phyloP scores from a whole-genome alignment of 2,329 filamentous ascomycete species.

The Stachybotrys chartarum region DNA sequence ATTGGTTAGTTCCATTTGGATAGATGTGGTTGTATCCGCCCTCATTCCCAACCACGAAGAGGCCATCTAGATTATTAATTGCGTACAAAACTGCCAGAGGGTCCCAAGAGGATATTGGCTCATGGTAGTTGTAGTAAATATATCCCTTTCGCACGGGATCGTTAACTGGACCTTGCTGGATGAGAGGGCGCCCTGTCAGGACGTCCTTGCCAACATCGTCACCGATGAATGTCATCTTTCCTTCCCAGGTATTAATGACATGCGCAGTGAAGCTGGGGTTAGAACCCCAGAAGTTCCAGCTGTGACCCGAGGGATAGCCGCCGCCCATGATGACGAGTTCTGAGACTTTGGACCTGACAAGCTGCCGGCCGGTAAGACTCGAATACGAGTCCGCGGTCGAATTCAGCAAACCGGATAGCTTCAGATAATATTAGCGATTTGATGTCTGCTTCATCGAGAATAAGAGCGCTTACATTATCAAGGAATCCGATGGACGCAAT shows the following conservation, averaged over 20 bases:
- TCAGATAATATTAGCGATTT: slow-evolving; percentile 4
- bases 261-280: slow-evolving; percentile 28
- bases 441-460: slow-evolving; percentile 3
- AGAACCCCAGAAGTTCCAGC: slow-evolving; percentile 40
- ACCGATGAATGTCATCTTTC: slow-evolving; percentile 32
- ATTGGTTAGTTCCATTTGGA: background rate
- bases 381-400: slow-evolving; percentile 33
- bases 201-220: slow-evolving; percentile 33
- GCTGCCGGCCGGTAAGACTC: slow-evolving; percentile 27
- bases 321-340: slow-evolving; percentile 48
- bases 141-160: slow-evolving; percentile 32
- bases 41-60: slow-evolving; percentile 29
- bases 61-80: background rate
- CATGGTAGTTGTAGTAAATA: slow-evolving; percentile 29
- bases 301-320: slow-evolving; percentile 34
- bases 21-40: slow-evolving; percentile 32
- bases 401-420: slow-evolving; percentile 36
- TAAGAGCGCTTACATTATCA: slow-evolving; percentile 23
- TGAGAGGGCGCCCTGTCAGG: slow-evolving; percentile 28
- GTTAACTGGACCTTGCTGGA: slow-evolving; percentile 8
- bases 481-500: slow-evolving; percentile 38
- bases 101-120: slow-evolving; percentile 30
- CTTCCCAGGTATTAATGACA: slow-evolving; percentile 38
- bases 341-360: slow-evolving; percentile 35
- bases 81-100: slow-evolving; percentile 33